Conservation (phyloP, 2,329 filamentous ascomycete species). For the Neofusicoccum umdonicola region DNA sequence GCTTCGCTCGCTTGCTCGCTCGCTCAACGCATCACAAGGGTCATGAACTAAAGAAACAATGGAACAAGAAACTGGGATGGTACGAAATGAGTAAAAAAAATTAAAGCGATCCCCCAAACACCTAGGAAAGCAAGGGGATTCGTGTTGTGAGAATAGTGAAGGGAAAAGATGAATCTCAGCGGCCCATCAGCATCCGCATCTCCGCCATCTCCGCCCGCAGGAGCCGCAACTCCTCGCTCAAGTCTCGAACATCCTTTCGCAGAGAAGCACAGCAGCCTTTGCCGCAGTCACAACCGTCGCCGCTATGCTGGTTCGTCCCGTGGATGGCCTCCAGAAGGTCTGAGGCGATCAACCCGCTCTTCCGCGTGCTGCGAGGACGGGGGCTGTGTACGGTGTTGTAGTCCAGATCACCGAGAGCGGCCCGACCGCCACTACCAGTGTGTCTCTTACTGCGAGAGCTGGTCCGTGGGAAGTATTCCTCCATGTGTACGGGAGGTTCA, state of each 20-base stretch:
- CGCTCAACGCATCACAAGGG: background rate
- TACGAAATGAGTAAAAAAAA: background rate
- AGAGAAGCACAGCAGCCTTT: slow-evolving; percentile 8
- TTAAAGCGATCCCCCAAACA: background rate
- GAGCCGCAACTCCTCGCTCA: background rate
- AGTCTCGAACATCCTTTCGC: background rate
- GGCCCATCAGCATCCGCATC: slow-evolving; percentile 10
- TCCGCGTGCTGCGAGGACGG: background rate
- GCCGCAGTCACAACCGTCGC: slow-evolving; percentile 14
- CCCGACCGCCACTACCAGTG: background rate
- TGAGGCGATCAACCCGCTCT: background rate
- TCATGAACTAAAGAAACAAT: background rate
- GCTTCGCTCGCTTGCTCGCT: background rate
- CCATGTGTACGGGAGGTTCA: background rate
- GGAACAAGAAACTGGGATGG: background rate
- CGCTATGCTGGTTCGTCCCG: background rate
- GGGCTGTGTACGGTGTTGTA: background rate
- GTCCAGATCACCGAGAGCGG: background rate
- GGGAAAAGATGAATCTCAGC: background rate
- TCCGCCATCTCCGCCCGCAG: slow-evolving; percentile 9
- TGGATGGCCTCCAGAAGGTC: background rate
- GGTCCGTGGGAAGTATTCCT: slow-evolving; percentile 6
- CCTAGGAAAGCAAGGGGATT: background rate
- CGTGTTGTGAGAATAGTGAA: background rate
- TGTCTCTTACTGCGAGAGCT: background rate